Conservation (phyloP, 148 eudicot species). For the Amaranthus hypochondriacus region DNA sequence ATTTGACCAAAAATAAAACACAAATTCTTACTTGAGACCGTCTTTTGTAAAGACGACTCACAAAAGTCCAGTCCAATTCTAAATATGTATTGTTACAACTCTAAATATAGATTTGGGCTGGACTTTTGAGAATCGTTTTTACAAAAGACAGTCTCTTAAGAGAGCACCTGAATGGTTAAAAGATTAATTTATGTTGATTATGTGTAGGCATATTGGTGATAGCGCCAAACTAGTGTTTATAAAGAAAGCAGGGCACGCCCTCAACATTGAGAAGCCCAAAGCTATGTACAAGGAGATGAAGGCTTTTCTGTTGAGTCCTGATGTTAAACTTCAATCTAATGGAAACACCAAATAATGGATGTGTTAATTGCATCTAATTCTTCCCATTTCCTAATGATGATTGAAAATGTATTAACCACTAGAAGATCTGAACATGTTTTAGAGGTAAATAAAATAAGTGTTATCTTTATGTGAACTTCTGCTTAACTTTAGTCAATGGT, state of each 20-base stretch:
- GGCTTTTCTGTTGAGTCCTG: constrained; percentile 40
- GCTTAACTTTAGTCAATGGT: too few species aligned
- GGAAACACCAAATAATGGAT: constrained; percentile 23
- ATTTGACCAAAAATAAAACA: neutral
- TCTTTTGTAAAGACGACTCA: too few species aligned
- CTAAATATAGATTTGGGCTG: too few species aligned
- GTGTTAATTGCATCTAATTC: constrained; percentile 11
- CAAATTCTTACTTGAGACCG: too few species aligned
- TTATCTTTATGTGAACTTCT: too few species aligned
- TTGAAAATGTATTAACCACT: too few species aligned
- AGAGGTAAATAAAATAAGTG: too few species aligned
- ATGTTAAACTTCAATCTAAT: constrained; percentile 22
- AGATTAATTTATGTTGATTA: neutral
- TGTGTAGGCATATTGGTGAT: constrained; percentile 58
- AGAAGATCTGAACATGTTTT: too few species aligned
- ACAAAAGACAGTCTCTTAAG: too few species aligned
- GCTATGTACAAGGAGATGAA: constrained; percentile 54
- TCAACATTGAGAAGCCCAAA: constrained; percentile 71
- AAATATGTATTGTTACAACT: too few species aligned
- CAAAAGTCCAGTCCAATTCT: too few species aligned
- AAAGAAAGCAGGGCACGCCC: constrained; percentile 77
- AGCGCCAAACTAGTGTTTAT: constrained; percentile 58
- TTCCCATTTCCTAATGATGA: neutral
- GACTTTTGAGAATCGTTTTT: too few species aligned
- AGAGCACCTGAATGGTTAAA: neutral